A percentile compares a stretch with the other conserved stretches of the same genome.
These are phyloP conservation scores for Ogataea salicorniae DNA, from an alignment of 805 yeast genomes.

Conservation along the genomic window DNA sequence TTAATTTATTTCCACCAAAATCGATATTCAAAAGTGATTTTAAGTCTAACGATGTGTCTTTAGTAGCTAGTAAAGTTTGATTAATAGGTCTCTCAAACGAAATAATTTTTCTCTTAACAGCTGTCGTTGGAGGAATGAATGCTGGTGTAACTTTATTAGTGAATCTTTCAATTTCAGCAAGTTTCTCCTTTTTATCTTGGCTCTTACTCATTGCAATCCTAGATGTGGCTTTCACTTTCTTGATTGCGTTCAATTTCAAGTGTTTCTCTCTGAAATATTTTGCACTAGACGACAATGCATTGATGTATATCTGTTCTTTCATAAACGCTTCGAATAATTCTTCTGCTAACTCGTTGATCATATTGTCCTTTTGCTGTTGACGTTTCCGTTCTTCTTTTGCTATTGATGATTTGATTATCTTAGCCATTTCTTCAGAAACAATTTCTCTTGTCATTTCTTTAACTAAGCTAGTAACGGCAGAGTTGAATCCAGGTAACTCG, in stretches of 20 bases:
- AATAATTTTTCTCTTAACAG: conserved; percentile 30
- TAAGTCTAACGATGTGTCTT: conserved; percentile 25
- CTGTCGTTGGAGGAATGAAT: conserved; percentile 17
- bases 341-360: conserved; percentile 35
- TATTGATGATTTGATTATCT: conserved; percentile 4
- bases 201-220: conserved; percentile 15
- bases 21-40: neutral
- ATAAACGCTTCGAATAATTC: conserved; percentile 59
- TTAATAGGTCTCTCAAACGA: too few relatives aligned
- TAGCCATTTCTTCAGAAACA: conserved; percentile 25
- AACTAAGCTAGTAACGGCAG: conserved; percentile 27
- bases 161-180: conserved; percentile 33
- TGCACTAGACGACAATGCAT: conserved; percentile 41
- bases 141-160: conserved; percentile 24
- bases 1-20: conserved; percentile 25
- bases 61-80: conserved; percentile 26
- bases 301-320: conserved; percentile 47
- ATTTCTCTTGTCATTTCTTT: conserved; percentile 20
- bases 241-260: conserved; percentile 30
- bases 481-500: conserved; percentile 25
- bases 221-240: conserved; percentile 30
- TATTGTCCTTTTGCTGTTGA: conserved; percentile 14
- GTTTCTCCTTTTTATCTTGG: conserved; percentile 32
- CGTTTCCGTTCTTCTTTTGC: neutral
- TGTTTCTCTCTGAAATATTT: conserved; percentile 30